Evolutionary conservation across 2,329 filamentous ascomycete genomes (phyloP).

Genomic region (Aphanoascus verrucosus): DNA sequence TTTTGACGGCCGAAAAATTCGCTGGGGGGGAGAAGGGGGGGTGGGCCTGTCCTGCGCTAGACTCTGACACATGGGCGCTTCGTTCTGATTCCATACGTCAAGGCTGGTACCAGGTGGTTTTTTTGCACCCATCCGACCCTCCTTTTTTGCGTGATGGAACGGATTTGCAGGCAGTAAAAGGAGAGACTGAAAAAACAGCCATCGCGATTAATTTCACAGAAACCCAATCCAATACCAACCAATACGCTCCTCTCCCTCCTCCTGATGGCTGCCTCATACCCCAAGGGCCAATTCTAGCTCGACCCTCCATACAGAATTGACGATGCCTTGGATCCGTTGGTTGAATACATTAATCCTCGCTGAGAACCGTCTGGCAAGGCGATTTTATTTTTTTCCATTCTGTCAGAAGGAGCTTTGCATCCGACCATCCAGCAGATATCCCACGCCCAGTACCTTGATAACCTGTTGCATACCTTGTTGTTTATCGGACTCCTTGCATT

Average conservation of each 20-base stretch:
- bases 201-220: background rate
- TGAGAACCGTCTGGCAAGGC: too few relatives aligned
- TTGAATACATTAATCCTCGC: too few relatives aligned
- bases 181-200: too few relatives aligned
- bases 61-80: background rate
- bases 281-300: background rate
- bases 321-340: too few relatives aligned
- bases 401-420: too few relatives aligned
- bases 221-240: background rate
- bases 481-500: background rate
- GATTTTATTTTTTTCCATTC: too few relatives aligned
- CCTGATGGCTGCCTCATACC: background rate
- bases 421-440: background rate
- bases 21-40: background rate
- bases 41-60: background rate
- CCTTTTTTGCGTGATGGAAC: background rate
- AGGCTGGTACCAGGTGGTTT: background rate
- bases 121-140: background rate
- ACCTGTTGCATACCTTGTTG: background rate
- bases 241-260: background rate
- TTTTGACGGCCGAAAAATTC: constrained; percentile 1
- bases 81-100: constrained; percentile 1
- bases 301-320: too few relatives aligned
- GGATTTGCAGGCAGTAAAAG: too few relatives aligned
- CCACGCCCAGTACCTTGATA: background rate